Conservation (phyloP, 164 flowering plant genomes). For the Tetrastigma voinierianum region DNA sequence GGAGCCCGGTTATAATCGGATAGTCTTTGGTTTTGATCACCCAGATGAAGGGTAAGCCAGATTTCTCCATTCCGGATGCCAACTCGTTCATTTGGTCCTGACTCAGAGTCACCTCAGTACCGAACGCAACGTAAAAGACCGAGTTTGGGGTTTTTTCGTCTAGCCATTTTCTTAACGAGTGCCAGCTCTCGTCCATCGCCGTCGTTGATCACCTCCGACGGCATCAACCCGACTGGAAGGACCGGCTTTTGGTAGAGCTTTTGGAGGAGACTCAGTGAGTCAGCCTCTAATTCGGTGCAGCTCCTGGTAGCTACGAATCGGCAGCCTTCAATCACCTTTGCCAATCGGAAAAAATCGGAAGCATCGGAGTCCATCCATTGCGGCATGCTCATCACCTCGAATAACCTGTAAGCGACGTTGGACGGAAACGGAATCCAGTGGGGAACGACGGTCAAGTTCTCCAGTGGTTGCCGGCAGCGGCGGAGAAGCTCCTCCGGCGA, state of each 20-base stretch:
- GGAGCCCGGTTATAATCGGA: conserved; percentile 22
- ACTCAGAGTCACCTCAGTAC: conserved; percentile 44
- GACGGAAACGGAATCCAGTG: conserved; percentile 48
- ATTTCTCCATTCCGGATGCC: conserved; percentile 51
- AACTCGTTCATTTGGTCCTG: conserved; percentile 31
- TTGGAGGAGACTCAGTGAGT: conserved; percentile 37
- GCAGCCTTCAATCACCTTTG: conserved; percentile 22
- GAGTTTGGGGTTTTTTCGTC: conserved; percentile 29
- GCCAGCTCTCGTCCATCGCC: conserved; percentile 25
- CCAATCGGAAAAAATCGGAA: conserved; percentile 31
- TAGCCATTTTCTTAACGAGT: conserved; percentile 30
- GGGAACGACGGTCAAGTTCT: conserved; percentile 39
- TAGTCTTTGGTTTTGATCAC: conserved; percentile 23
- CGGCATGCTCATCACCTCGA: conserved; percentile 22
- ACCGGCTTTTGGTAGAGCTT: conserved; percentile 43
- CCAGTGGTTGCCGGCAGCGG: conserved; percentile 1
- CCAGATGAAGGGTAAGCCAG: conserved; percentile 54
- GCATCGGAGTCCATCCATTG: conserved; percentile 23
- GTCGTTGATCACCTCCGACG: conserved; percentile 24
- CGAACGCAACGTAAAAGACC: conserved; percentile 52
- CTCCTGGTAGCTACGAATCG: conserved; percentile 41
- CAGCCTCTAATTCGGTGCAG: conserved; percentile 51
- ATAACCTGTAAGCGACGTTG: conserved; percentile 24
- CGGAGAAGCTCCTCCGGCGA: conserved; percentile 31
- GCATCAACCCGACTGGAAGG: conserved; percentile 54